phyloP scores from a whole-genome alignment of 2,329 filamentous ascomycete species.

The Pseudopithomyces chartarum region DNA sequence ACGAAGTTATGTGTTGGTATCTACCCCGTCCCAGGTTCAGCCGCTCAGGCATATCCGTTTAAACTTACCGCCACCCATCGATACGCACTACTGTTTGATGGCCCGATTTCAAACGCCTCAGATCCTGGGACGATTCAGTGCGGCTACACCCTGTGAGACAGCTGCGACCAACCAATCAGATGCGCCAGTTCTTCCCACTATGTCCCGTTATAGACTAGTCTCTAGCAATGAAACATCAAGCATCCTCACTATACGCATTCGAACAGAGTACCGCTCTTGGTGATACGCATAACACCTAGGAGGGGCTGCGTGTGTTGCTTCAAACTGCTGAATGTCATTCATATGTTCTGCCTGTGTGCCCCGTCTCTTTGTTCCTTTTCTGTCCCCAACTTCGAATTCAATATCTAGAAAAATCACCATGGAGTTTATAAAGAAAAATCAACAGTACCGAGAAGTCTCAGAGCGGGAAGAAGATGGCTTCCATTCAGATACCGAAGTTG shows the following conservation, averaged over 20 bases:
- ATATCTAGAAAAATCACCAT: neutral
- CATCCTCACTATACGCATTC: neutral
- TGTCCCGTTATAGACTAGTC: neutral
- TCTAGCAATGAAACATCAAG: neutral
- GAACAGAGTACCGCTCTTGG: neutral
- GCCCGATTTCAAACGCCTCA: conserved; percentile 1
- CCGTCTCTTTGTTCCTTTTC: neutral
- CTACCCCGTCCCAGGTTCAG: too few relatives aligned
- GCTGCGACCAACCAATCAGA: neutral
- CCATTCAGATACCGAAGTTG: conserved; percentile 1
- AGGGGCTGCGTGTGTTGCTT: neutral
- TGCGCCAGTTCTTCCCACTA: neutral
- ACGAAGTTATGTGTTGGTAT: too few relatives aligned
- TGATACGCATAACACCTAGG: neutral
- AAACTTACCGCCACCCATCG: neutral
- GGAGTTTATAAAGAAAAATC: conserved; percentile 1
- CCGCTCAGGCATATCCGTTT: neutral
- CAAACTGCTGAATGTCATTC: neutral
- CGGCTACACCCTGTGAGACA: neutral
- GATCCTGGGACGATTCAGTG: neutral
- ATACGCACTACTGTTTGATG: conserved; percentile 1
- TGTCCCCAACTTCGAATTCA: neutral
- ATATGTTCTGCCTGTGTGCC: neutral
- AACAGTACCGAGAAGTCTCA: conserved; percentile 1
- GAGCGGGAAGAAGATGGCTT: neutral